Evolutionary conservation across 2,329 filamentous ascomycete genomes (phyloP).

Genomic region (Plenodomus tracheiphilus): DNA sequence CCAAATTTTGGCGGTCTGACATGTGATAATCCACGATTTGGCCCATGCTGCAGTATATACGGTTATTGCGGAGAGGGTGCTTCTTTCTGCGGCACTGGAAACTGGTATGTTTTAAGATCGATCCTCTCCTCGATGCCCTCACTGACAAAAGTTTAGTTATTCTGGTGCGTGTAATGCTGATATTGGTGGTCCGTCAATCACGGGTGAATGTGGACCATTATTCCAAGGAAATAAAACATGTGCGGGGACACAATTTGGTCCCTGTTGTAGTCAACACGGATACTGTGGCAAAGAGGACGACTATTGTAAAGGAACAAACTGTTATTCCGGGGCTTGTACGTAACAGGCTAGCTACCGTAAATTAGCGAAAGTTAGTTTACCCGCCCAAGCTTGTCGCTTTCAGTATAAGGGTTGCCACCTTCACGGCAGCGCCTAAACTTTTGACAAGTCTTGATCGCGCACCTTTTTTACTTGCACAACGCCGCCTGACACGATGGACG

Average conservation of each 20-base stretch:
- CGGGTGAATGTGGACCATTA: background rate
- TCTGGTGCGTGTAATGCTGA: background rate
- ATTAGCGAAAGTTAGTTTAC: background rate
- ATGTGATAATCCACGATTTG: too few relatives aligned
- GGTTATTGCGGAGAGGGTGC: background rate
- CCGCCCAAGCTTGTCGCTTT: too few relatives aligned
- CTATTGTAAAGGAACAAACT: background rate
- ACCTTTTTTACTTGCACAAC: too few relatives aligned
- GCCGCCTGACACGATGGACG: too few relatives aligned
- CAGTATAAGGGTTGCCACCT: too few relatives aligned
- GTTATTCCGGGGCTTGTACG: background rate
- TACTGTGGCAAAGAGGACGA: too few relatives aligned
- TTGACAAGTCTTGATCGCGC: too few relatives aligned
- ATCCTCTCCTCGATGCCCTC: too few relatives aligned
- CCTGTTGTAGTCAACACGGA: too few relatives aligned
- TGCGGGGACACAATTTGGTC: too few relatives aligned
- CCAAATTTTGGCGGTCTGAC: too few relatives aligned
- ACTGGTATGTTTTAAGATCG: background rate
- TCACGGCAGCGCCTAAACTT: too few relatives aligned
- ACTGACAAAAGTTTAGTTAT: background rate
- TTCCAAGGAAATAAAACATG: background rate
- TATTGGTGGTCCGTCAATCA: background rate
- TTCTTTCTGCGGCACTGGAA: background rate
- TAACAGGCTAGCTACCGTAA: background rate
- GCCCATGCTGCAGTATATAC: background rate